Evolutionary conservation across 176 grass and related monocot species (phyloP), one percentile per base, ranked within the genome.

Genomic region (Saccharum officinarum): DNA sequence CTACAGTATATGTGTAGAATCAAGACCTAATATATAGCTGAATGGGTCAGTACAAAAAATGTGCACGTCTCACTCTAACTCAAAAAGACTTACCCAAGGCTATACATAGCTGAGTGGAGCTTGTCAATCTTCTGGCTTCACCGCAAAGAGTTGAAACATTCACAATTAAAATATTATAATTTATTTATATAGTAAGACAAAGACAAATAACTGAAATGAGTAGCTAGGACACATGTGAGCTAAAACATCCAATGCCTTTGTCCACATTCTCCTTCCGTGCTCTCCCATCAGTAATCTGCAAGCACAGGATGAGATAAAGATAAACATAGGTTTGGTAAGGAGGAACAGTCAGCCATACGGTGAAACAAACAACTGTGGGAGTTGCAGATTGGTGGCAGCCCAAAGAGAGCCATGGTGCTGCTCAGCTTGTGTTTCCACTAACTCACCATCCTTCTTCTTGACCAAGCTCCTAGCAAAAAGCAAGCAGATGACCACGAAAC

Each of bases 371-470:
- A 55, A 69, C 74, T 70, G 68, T 50, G 7, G 46, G 54, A 76
- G 71, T 20, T 85, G 41, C 46, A 84, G 47, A 54, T 33, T 83
- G 13, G 69, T 55, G 11, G 34, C 40, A 59, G 47, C 34, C 44
- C 49, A 67, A 50, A 41, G 38, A 79, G 40, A 20, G 6, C 63
- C n/a, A 57, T 64, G 65, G 75, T 69, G 64, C 72, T 34, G 22
- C 10, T 23, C 52, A 30, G 73, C 65, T 71, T 20, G 36, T 71
- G 23, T 22, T 37, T 79, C 47, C 37, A 64, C 60, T 36, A 68
- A 90, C 87, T 92, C 87, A 99, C 97, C 92, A 6, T 99, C 94
- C 91, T 86, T 96, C 82, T 99, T 99, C 91, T 84, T 99, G 82
- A 91, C 70, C 60, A 99, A 61, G 55, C 80, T 94, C 70, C 88